A percentile compares a stretch with the other conserved stretches of the same genome.
Evolutionary conservation across 202 grass and related monocot genomes (phyloP).

Genomic region (Elaeis oleifera): DNA sequence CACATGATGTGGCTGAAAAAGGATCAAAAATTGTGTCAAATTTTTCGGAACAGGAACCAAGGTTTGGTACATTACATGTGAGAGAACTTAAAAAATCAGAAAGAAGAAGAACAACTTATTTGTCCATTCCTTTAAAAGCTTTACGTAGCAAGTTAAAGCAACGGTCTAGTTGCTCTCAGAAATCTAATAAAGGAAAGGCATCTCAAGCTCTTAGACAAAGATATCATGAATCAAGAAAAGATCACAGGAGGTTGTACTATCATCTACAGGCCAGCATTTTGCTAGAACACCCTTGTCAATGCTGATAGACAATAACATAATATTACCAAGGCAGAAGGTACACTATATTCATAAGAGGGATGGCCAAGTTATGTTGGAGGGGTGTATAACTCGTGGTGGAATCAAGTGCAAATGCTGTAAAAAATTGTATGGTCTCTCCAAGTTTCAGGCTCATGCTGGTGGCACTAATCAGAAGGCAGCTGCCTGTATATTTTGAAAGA

Average conservation of each 20-base stretch:
- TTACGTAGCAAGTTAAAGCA: neutral
- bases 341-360: conserved; percentile 33
- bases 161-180: conserved; percentile 1
- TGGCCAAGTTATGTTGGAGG: conserved; percentile 37
- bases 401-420: conserved; percentile 71
- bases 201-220: conserved; percentile 10
- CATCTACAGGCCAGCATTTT: conserved; percentile 13
- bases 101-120: conserved; percentile 1
- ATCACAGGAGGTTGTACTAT: neutral
- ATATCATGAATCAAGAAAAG: conserved; percentile 13
- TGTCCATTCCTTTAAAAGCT: neutral
- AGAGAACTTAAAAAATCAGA: conserved; percentile 2
- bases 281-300: conserved; percentile 40
- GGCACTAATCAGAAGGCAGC: conserved; percentile 32
- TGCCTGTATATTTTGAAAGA: conserved; percentile 53
- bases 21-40: neutral
- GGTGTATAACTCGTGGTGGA: conserved; percentile 36
- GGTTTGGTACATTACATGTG: neutral
- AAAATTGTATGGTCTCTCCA: conserved; percentile 35
- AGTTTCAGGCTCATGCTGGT: conserved; percentile 58
- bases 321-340: conserved; percentile 44
- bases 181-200: conserved; percentile 49
- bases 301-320: conserved; percentile 52
- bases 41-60: neutral
- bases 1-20: too few relatives aligned